phyloP scores from a whole-genome alignment of 306 rosid genomes.

The Prunus mira region DNA sequence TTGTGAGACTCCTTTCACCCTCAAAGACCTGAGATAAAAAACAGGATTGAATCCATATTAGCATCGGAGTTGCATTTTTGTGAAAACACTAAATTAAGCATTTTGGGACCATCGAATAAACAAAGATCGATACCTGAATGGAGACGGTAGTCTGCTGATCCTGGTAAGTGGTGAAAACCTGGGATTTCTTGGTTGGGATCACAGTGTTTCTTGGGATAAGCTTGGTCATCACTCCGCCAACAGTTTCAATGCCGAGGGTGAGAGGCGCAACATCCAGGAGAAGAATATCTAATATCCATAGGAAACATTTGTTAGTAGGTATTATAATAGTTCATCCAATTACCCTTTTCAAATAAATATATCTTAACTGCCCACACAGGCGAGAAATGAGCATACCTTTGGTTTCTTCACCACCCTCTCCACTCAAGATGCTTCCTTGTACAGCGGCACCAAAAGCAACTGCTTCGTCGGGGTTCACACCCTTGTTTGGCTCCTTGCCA shows the following conservation, averaged over 20 bases:
- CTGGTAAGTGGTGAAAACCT: constrained; percentile 98
- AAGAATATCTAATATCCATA: constrained; percentile 67
- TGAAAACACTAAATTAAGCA: neutral
- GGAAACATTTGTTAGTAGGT: neutral
- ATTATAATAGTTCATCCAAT: neutral
- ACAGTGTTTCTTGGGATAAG: constrained; percentile 98
- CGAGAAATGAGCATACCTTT: constrained; percentile 52
- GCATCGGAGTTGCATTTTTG: neutral
- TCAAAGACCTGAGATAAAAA: constrained; percentile 61
- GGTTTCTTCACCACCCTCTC: constrained; percentile 97
- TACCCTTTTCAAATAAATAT: neutral
- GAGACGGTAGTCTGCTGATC: constrained; percentile 99
- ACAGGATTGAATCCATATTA: neutral
- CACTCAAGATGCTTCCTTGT: constrained; percentile 97
- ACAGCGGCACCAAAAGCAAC: constrained; percentile 99
- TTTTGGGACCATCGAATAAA: no score
- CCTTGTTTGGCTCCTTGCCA: constrained; percentile 98
- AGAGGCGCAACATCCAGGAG: constrained; percentile 96
- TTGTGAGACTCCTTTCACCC: constrained; percentile 99
- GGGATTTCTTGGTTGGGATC: constrained; percentile 98
- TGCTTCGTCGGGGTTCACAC: constrained; percentile 98
- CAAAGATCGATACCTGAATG: constrained; percentile 63
- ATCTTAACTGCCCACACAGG: neutral
- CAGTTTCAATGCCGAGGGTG: constrained; percentile 99
- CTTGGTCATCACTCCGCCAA: constrained; percentile 99